These are phyloP conservation scores for Pleurozium schreberi DNA, from an alignment of 225 moss, liverwort and hornwort genomes.

Conservation along the genomic window DNA sequence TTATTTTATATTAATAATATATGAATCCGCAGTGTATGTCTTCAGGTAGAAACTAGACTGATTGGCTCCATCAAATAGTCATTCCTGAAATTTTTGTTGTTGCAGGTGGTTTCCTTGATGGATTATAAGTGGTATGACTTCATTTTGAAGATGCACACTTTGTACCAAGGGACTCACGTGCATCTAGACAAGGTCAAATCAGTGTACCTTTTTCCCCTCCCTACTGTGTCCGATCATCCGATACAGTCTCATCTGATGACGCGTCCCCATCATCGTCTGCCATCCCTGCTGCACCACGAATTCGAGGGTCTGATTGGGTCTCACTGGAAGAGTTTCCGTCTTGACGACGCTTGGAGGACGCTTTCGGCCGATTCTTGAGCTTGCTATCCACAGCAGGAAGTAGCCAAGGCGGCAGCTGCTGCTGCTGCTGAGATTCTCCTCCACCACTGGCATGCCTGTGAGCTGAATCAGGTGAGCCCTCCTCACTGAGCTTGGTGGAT, in stretches of 20 bases:
- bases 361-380: conserved; percentile 22
- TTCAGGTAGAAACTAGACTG: neutral
- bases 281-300: conserved; percentile 58
- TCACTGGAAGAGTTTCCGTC: conserved; percentile 80
- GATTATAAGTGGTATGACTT: conserved; percentile 89
- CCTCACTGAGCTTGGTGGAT: conserved; percentile 3
- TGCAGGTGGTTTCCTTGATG: conserved; percentile 59
- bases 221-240: conserved; percentile 86
- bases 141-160: conserved; percentile 59
- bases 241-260: conserved; percentile 93
- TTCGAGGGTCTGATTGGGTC: conserved; percentile 82
- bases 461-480: conserved; percentile 16
- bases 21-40: neutral
- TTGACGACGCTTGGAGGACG: conserved; percentile 11
- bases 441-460: neutral
- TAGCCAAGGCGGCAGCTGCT: conserved; percentile 30
- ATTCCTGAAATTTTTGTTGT: neutral
- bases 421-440: neutral
- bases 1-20: neutral
- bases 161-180: conserved; percentile 79
- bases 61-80: neutral
- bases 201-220: too few relatives aligned
- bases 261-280: conserved; percentile 59
- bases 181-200: conserved; percentile 42
- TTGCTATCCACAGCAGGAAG: neutral